A percentile compares a stretch with the other conserved stretches of the same genome.
Evolutionary conservation across 768 basidiomycete genomes (phyloP).

Genomic region (Myochromella boudieri): DNA sequence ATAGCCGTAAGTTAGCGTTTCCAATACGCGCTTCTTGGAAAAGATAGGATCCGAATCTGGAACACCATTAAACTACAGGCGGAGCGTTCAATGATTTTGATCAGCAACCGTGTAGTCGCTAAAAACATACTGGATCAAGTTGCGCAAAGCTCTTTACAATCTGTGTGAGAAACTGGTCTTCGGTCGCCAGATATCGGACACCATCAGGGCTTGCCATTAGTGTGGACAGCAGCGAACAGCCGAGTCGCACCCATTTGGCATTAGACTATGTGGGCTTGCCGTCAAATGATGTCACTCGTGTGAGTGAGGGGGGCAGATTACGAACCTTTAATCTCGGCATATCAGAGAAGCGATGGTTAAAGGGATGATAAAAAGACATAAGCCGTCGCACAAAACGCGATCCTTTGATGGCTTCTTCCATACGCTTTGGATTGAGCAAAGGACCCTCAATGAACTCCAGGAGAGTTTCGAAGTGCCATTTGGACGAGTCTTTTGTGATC

Average conservation of each 20-base stretch:
- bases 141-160: constrained; percentile 87
- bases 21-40: constrained; percentile 77
- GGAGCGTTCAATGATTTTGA: neutral
- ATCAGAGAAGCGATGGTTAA: constrained; percentile 84
- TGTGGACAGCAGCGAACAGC: constrained; percentile 79
- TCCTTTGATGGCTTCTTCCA: constrained; percentile 93
- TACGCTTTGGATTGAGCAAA: constrained; percentile 82
- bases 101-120: neutral
- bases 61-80: constrained; percentile 62
- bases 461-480: constrained; percentile 91
- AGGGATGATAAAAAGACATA: constrained; percentile 93
- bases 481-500: constrained; percentile 82
- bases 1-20: constrained; percentile 88
- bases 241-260: constrained; percentile 82
- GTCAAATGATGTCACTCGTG: neutral
- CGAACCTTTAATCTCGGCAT: constrained; percentile 66
- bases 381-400: constrained; percentile 87
- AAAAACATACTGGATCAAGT: constrained; percentile 76
- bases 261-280: constrained; percentile 50
- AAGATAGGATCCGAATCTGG: constrained; percentile 81
- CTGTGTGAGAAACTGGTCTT: constrained; percentile 85
- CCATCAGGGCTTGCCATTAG: constrained; percentile 85
- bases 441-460: constrained; percentile 92
- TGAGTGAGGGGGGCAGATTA: neutral
- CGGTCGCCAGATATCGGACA: constrained; percentile 70